These are phyloP conservation scores for Capsicum chinense DNA, from an alignment of 257 asterid genomes.

Conservation along the genomic window DNA sequence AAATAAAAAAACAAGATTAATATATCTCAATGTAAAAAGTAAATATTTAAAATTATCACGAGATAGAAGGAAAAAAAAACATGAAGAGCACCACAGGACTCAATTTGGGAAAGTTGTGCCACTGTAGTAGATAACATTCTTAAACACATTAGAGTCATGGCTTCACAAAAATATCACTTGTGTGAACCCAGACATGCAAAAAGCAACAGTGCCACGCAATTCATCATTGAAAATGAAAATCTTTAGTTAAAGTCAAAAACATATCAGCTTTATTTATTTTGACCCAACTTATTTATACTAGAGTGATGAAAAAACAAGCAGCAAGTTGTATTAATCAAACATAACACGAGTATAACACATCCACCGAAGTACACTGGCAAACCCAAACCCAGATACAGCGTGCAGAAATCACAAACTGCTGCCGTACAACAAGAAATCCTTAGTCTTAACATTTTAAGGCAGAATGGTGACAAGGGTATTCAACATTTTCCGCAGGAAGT, in stretches of 20 bases:
- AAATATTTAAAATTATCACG: constrained; percentile 8
- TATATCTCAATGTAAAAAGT: constrained; percentile 1
- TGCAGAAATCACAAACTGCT: not conserved
- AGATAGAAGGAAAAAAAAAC: not conserved
- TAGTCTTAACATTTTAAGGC: not conserved
- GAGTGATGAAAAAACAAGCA: constrained; percentile 19
- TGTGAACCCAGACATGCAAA: constrained; percentile 11
- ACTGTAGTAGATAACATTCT: not conserved
- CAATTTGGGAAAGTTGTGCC: not conserved
- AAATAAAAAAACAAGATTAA: constrained; percentile 30
- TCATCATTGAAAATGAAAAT: constrained; percentile 9
- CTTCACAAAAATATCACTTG: not conserved
- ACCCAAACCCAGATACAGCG: not conserved
- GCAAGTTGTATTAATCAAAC: constrained; percentile 22
- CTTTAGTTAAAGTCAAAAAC: not conserved
- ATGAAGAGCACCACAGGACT: not conserved
- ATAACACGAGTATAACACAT: not conserved
- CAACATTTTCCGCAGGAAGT: constrained; percentile 22
- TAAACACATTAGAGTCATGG: constrained; percentile 10
- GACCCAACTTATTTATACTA: not conserved
- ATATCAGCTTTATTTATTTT: not conserved
- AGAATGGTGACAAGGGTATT: not conserved
- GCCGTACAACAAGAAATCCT: not conserved
- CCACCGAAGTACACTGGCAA: not conserved
- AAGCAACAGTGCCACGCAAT: not conserved